Evolutionary conservation across 768 basidiomycete genomes (phyloP).

Genomic region (Paxillus ammoniavirescens): DNA sequence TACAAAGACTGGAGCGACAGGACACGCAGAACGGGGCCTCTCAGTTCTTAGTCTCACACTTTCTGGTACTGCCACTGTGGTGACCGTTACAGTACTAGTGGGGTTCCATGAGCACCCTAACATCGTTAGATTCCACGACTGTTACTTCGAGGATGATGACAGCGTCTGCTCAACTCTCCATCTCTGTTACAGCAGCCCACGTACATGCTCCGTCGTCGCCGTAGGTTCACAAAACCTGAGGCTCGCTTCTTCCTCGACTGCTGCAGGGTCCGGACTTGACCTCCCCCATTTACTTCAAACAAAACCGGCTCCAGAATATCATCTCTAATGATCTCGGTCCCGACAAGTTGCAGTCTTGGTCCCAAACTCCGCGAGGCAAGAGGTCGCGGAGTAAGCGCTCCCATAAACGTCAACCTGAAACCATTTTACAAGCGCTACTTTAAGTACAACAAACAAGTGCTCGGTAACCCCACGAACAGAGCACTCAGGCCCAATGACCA

Average conservation of each 20-base stretch:
- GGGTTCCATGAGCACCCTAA: conserved; percentile 68
- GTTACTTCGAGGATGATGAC: conserved; percentile 84
- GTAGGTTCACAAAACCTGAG: conserved; percentile 89
- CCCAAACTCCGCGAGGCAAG: conserved; percentile 25
- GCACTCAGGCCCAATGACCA: conserved; percentile 59
- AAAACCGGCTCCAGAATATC: neutral
- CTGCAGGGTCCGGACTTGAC: neutral
- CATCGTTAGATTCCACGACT: conserved; percentile 88
- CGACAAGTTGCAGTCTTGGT: neutral
- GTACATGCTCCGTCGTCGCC: conserved; percentile 85
- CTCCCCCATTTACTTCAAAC: neutral
- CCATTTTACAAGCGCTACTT: neutral
- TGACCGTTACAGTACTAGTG: too few species aligned
- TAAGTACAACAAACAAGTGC: conserved; percentile 1
- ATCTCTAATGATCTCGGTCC: neutral
- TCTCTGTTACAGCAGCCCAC: conserved; percentile 88
- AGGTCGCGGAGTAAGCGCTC: conserved; percentile 20
- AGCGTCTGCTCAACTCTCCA: conserved; percentile 98
- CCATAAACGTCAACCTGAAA: neutral
- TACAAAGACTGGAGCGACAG: too few species aligned
- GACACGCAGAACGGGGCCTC: too few species aligned
- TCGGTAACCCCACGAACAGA: neutral
- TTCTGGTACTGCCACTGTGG: too few species aligned
- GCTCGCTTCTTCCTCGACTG: conserved; percentile 78
- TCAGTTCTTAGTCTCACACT: too few species aligned